Percentiles rank a stretch among this genome's conserved stretches.
These are phyloP conservation scores for Musa schizocarpa DNA, from an alignment of 176 grass and related monocot genomes.

Conservation along the genomic window DNA sequence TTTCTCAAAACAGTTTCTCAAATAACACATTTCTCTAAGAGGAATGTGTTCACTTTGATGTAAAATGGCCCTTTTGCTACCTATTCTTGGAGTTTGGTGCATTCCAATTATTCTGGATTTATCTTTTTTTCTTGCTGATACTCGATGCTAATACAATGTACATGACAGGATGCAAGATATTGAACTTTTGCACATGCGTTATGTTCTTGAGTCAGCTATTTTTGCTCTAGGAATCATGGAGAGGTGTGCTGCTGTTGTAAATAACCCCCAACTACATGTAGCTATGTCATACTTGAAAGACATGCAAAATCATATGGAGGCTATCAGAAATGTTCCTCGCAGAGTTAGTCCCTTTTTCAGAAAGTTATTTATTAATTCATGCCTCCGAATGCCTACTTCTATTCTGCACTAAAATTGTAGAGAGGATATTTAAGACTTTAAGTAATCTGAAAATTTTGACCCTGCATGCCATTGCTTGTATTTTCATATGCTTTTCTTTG, in stretches of 20 bases:
- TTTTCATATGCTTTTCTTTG: too few relatives aligned
- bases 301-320: slow-evolving; percentile 82
- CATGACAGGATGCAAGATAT: slow-evolving; percentile 78
- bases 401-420: background rate
- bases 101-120: background rate
- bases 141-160: background rate
- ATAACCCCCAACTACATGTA: slow-evolving; percentile 47
- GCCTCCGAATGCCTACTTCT: background rate
- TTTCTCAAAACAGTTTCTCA: too few relatives aligned
- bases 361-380: slow-evolving; percentile 4
- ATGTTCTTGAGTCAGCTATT: slow-evolving; percentile 68
- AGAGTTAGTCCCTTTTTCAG: slow-evolving; percentile 50
- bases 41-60: background rate
- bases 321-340: slow-evolving; percentile 65
- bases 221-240: slow-evolving; percentile 84
- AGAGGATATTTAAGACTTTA: background rate
- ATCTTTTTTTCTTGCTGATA: background rate
- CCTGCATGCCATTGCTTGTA: too few relatives aligned
- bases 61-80: background rate
- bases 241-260: slow-evolving; percentile 32
- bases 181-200: slow-evolving; percentile 87
- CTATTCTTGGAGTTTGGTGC: background rate
- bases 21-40: too few relatives aligned
- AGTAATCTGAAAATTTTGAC: background rate
- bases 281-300: slow-evolving; percentile 64